Conservation (phyloP, 441 rosid species). For the Eutrema salsugineum region DNA sequence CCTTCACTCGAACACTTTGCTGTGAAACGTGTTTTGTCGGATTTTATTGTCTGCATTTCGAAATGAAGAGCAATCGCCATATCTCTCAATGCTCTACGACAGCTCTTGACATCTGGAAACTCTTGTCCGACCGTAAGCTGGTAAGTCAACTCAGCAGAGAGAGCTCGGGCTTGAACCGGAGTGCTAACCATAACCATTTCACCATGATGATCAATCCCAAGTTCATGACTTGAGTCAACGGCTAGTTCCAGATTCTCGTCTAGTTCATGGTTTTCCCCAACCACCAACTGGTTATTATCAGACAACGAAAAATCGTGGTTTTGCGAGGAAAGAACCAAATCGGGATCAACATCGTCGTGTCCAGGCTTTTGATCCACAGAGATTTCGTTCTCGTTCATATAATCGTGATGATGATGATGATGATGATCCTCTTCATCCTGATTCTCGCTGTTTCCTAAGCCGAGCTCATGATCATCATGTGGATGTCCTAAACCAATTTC, state of each 20-base stretch:
- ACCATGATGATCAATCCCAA: conserved; percentile 64
- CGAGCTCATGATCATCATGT: conserved; percentile 73
- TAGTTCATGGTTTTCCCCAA: conserved; percentile 67
- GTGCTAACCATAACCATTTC: conserved; percentile 53
- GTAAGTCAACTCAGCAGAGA: conserved; percentile 41
- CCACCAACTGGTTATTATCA: conserved; percentile 58
- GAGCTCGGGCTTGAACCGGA: conserved; percentile 68
- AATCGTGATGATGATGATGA: conserved; percentile 52
- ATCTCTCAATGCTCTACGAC: conserved; percentile 90
- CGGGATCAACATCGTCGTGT: conserved; percentile 48
- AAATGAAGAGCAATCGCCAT: conserved; percentile 95
- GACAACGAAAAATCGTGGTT: conserved; percentile 60
- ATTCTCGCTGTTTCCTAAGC: conserved; percentile 55
- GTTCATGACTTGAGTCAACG: conserved; percentile 63
- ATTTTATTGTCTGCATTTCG: conserved; percentile 91
- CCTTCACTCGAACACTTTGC: conserved; percentile 95
- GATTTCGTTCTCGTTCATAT: conserved; percentile 57
- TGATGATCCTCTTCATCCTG: conserved; percentile 45
- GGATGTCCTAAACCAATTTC: conserved; percentile 63
- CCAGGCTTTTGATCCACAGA: conserved; percentile 64
- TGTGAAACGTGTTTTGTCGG: conserved; percentile 92
- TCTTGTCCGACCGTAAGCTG: conserved; percentile 89
- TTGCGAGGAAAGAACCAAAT: conserved; percentile 45
- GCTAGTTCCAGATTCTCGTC: conserved; percentile 74
- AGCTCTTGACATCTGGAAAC: conserved; percentile 92